Base-by-base conservation (phyloP, 768 basidiomycete genomes). In the Amanita molliuscula region DNA sequence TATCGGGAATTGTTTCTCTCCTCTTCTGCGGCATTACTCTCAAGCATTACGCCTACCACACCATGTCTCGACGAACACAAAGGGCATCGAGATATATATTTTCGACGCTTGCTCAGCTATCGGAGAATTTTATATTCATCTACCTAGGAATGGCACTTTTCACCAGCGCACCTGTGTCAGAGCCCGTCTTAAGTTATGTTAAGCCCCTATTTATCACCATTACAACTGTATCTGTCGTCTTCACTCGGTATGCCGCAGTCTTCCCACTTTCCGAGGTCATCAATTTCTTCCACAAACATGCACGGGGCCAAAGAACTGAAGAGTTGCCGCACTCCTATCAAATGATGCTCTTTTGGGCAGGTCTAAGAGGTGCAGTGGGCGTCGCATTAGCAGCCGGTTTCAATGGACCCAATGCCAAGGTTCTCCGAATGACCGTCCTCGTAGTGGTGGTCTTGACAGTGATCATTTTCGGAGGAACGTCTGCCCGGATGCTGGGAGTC, bases 341-440 rank as follows among this genome's bases (percentile, higher is more conserved):
- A 59, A 95, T 98, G 90, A 96, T 98, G 93, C 70, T 98, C 13
- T 98, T 98, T 68, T 99, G 95, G 96, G 95, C 95, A 1, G 95
- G 95, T 4, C 69, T 99, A 48, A 76, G 96, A 25, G 96, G 96
- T 31, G 96, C 96, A 0, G 96, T 99, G 37, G 96, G 96, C 34
- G 96, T 99, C 18, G 96, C 96, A 3, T 79, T 99, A 26, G 96
- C 96, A 1, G 88, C 92, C 1, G 94, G 94, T 2, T 95, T 99
- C 73, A 84, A 84, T 51, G 95, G 96, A n/a, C 75, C 81, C 25
- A 95, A 95, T 60, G 91, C 91, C 0, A 82, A 90, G 58, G 90
- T 88, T 35, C 75, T 99, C 46, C 75, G 93, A 29, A 96, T 84
- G 41, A 98, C 96, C 0, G 93, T 98, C 18, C 81, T 99, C 23